Evolutionary conservation across 1,284 basidiomycete species (phyloP).

Genomic region (Cutaneotrichosporon daszewskae): DNA sequence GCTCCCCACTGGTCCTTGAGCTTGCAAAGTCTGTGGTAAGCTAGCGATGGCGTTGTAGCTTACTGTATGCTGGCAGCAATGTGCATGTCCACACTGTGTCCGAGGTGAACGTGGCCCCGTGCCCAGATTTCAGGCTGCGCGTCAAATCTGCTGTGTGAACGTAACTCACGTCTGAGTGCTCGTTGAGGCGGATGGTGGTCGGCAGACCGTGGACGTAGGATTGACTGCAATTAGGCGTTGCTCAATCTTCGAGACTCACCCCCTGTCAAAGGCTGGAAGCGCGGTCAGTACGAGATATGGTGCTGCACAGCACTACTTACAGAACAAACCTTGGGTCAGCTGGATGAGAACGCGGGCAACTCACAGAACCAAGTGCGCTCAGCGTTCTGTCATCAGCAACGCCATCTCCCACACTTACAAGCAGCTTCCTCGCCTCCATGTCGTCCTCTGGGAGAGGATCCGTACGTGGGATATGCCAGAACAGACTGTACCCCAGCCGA

Average conservation of each 20-base stretch:
- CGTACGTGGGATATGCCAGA: constrained; percentile 26
- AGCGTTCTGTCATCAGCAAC: constrained; percentile 17
- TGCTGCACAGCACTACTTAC: constrained; percentile 17
- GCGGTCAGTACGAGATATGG: background rate
- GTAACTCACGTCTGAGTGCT: constrained; percentile 25
- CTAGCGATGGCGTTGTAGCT: background rate
- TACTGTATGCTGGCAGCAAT: constrained; percentile 33
- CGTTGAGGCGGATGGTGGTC: constrained; percentile 21
- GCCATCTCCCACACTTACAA: constrained; percentile 4
- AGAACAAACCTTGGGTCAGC: constrained; percentile 24
- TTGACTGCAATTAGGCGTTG: constrained; percentile 13
- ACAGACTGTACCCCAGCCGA: constrained; percentile 29
- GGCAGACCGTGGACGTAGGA: constrained; percentile 30
- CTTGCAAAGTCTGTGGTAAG: constrained; percentile 24
- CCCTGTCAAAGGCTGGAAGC: constrained; percentile 32
- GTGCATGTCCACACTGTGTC: constrained; percentile 32
- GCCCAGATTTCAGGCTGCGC: constrained; percentile 29
- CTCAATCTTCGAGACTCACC: constrained; percentile 12
- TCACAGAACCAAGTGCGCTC: constrained; percentile 40
- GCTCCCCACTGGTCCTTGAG: constrained; percentile 36
- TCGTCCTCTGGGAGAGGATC: constrained; percentile 28
- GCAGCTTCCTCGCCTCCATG: constrained; percentile 22
- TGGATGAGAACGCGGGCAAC: constrained; percentile 2
- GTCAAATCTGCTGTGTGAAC: background rate
- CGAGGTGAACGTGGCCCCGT: constrained; percentile 27